phyloP scores from a whole-genome alignment of 1,284 basidiomycete species.

The Trichosporon sp. region DNA sequence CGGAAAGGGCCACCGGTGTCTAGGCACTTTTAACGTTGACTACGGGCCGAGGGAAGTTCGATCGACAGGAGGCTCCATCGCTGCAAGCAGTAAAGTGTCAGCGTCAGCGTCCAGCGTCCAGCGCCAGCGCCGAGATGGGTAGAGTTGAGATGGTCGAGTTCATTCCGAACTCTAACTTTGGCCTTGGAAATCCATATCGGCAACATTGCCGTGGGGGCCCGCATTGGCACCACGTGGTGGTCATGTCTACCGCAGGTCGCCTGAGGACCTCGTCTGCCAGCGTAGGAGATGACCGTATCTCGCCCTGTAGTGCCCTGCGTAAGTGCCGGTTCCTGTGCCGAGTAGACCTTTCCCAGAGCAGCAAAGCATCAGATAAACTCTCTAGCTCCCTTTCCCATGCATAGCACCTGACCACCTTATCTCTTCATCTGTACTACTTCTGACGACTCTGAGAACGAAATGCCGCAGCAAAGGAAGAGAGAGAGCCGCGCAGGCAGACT shows the following conservation, averaged over 20 bases:
- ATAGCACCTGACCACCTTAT: too few relatives aligned
- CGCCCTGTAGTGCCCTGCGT: too few relatives aligned
- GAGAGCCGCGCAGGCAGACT: too few relatives aligned
- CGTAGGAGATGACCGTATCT: neutral
- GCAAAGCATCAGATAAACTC: too few relatives aligned
- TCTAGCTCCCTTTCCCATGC: too few relatives aligned
- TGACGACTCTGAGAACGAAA: too few relatives aligned
- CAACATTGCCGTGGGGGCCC: neutral
- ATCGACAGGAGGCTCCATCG: neutral
- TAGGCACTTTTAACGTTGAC: constrained; percentile 1
- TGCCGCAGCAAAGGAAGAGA: too few relatives aligned
- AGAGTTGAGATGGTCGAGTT: too few relatives aligned
- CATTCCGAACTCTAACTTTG: constrained; percentile 1
- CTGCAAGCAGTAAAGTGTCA: too few relatives aligned
- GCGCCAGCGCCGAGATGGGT: too few relatives aligned
- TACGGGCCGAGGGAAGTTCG: neutral
- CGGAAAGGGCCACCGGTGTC: neutral
- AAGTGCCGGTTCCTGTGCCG: neutral
- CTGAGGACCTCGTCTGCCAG: neutral
- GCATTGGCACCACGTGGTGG: neutral
- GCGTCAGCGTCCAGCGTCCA: too few relatives aligned
- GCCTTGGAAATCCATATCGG: constrained; percentile 1
- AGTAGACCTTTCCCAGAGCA: neutral
- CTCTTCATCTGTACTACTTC: too few relatives aligned
- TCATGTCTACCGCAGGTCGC: neutral